Percentiles rank a stretch among this genome's conserved stretches.
Conservation (phyloP, 2,329 filamentous ascomycete species). For the Conoideocrella luteorostrata region DNA sequence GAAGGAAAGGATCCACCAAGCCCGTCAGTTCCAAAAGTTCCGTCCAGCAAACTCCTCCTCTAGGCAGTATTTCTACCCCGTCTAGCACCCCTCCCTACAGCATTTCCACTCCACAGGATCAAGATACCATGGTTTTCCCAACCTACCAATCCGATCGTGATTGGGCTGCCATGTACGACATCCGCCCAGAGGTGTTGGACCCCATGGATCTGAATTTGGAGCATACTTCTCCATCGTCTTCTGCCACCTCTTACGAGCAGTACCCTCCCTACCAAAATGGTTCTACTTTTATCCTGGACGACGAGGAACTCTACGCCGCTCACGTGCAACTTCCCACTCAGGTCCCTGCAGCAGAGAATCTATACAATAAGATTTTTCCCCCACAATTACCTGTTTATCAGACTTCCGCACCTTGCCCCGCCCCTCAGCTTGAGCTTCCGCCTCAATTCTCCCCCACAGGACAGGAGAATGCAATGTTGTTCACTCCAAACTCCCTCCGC, state of each 20-base stretch:
- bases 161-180: slow-evolving; percentile 32
- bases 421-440: slow-evolving; percentile 17
- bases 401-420: slow-evolving; percentile 18
- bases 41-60: slow-evolving; percentile 49
- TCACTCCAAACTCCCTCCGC: slow-evolving; percentile 55
- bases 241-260: slow-evolving; percentile 37
- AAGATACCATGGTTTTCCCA: slow-evolving; percentile 35
- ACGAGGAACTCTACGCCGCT: slow-evolving; percentile 57
- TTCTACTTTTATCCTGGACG: slow-evolving; percentile 53
- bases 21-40: slow-evolving; percentile 42
- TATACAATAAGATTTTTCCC: slow-evolving; percentile 39
- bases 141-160: slow-evolving; percentile 41
- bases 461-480: slow-evolving; percentile 63
- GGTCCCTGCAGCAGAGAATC: slow-evolving; percentile 26
- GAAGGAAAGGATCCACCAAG: slow-evolving; percentile 50
- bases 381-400: slow-evolving; percentile 33
- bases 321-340: slow-evolving; percentile 51
- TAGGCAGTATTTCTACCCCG: slow-evolving; percentile 57
- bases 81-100: slow-evolving; percentile 44
- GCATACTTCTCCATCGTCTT: slow-evolving; percentile 31
- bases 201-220: slow-evolving; percentile 34
- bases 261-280: slow-evolving; percentile 56
- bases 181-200: slow-evolving; percentile 28
- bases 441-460: slow-evolving; percentile 63
- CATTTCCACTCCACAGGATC: slow-evolving; percentile 51